Percentiles rank a stretch among this genome's conserved stretches.
phyloP scores from a whole-genome alignment of 2,329 filamentous ascomycete genomes.

The Cadophora sp. region DNA sequence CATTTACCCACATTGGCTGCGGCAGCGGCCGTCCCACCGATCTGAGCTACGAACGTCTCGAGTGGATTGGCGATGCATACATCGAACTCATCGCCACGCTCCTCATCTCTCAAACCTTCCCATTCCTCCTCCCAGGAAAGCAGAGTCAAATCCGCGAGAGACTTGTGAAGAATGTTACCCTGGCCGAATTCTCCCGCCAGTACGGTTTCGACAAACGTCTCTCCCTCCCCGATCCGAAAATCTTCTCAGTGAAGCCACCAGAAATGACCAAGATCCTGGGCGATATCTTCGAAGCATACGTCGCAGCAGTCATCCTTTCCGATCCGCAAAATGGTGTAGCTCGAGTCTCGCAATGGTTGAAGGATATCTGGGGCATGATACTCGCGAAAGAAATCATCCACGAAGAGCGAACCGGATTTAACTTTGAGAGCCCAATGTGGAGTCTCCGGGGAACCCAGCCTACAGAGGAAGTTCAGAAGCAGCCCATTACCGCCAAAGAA shows the following conservation, averaged over 20 bases:
- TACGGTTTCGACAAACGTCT: constrained; percentile 76
- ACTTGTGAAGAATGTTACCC: constrained; percentile 80
- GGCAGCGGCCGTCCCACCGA: constrained; percentile 34
- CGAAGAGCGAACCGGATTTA: constrained; percentile 42
- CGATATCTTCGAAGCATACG: constrained; percentile 91
- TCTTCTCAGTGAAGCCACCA: constrained; percentile 33
- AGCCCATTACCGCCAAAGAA: constrained; percentile 57
- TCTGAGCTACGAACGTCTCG: constrained; percentile 76
- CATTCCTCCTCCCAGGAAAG: constrained; percentile 68
- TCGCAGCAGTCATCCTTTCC: constrained; percentile 78
- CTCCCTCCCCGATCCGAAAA: constrained; percentile 49
- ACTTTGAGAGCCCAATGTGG: constrained; percentile 41
- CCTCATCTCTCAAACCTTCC: constrained; percentile 77
- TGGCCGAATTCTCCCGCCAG: constrained; percentile 70
- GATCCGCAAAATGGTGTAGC: constrained; percentile 67
- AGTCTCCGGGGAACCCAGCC: constrained; percentile 34
- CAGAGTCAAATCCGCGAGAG: constrained; percentile 79
- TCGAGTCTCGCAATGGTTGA: constrained; percentile 73
- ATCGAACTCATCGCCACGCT: constrained; percentile 78
- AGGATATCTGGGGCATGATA: constrained; percentile 73
- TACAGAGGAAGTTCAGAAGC: constrained; percentile 19
- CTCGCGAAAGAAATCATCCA: constrained; percentile 61
- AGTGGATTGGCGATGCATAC: constrained; percentile 89
- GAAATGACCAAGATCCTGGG: constrained; percentile 76
- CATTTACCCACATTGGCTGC: constrained; percentile 66